Conservation (phyloP, 1,284 basidiomycete genomes). For the Leccinum laetum region DNA sequence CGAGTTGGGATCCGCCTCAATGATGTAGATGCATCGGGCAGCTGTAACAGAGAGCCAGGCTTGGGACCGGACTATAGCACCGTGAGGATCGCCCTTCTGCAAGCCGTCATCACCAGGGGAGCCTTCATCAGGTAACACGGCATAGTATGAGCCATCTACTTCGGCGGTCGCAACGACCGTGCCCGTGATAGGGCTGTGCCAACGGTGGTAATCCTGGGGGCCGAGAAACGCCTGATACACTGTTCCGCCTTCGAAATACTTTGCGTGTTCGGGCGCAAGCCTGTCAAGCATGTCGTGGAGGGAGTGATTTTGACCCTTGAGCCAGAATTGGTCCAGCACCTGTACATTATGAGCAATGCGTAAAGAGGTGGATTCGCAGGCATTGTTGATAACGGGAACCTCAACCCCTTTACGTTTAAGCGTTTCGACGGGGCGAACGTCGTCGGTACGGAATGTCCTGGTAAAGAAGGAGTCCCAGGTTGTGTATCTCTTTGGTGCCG, state of each 20-base stretch:
- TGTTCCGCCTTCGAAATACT: slow-evolving; percentile 38
- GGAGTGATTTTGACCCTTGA: slow-evolving; percentile 48
- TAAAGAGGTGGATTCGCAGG: slow-evolving; percentile 48
- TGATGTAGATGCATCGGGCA: slow-evolving; percentile 52
- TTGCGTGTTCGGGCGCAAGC: not conserved
- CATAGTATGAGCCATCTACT: slow-evolving; percentile 52
- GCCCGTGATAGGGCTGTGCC: slow-evolving; percentile 53
- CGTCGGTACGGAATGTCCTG: not conserved
- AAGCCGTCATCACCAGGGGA: not conserved
- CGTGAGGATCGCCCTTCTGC: slow-evolving; percentile 14
- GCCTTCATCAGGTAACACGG: slow-evolving; percentile 18
- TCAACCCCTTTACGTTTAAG: not conserved
- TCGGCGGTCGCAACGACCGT: slow-evolving; percentile 39
- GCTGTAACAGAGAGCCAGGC: slow-evolving; percentile 25
- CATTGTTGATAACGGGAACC: slow-evolving; percentile 34
- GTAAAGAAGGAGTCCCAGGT: slow-evolving; percentile 9
- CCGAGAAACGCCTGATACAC: slow-evolving; percentile 56
- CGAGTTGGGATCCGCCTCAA: slow-evolving; percentile 41
- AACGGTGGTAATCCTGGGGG: slow-evolving; percentile 50
- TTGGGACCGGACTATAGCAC: slow-evolving; percentile 40
- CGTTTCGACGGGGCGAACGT: slow-evolving; percentile 35
- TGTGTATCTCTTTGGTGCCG: not conserved
- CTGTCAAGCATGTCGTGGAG: slow-evolving; percentile 36
- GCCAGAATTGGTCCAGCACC: slow-evolving; percentile 42
- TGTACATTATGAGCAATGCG: slow-evolving; percentile 35